Base-by-base conservation (phyloP, 2,329 filamentous ascomycete genomes). In the Cladosporium cucumerinum region DNA sequence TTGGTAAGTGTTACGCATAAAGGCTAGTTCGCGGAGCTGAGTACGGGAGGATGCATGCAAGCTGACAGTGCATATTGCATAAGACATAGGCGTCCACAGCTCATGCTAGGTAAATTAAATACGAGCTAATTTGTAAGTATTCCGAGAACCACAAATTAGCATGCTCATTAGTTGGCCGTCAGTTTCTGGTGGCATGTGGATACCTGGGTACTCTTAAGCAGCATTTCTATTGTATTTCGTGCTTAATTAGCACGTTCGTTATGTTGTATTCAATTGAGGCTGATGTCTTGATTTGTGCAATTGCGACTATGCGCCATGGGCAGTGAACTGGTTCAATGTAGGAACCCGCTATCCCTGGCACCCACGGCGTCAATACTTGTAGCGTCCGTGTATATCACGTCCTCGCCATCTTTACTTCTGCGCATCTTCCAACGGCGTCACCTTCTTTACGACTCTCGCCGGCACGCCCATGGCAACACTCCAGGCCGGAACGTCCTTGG, bases 391-490 rank as follows among this genome's bases (percentile, higher is more conserved):
- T 46, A 23, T 46, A 46, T 6, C 7, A 46, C n/a, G 8, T 21
- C 39, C 39, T 46, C 39, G 10, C 39, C n/a, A 23, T 12, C 6
- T 16, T 46, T 46, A 46, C 39, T 46, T 54, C 30, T 32, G n/a
- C 30, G 28, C 28, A 32, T 54, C 23, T 28, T 64, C 48, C 30
- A 64, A 12, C 23, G 66, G 67, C 10, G 61, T 65, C 32, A 73
- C 68, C 63, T 70, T 71, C 63, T 68, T 66, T 10, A 69, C 66
- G 6, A 68, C 65, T 34, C 58, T 68, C 7, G 71, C 71, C 12
- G 69, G 70, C 26, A 65, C 65, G 18, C 72, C 71, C 63, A 69
- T 67, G 1, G 69, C 71, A 11, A 73, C 69, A 57, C 70, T 69
- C 66, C 67, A 70, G n/a, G 65, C 65, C 5, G 70, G 69, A 23